phyloP scores from a whole-genome alignment of 192 early-diverging fungal species.

The Rhizoclosmatium globosum region DNA sequence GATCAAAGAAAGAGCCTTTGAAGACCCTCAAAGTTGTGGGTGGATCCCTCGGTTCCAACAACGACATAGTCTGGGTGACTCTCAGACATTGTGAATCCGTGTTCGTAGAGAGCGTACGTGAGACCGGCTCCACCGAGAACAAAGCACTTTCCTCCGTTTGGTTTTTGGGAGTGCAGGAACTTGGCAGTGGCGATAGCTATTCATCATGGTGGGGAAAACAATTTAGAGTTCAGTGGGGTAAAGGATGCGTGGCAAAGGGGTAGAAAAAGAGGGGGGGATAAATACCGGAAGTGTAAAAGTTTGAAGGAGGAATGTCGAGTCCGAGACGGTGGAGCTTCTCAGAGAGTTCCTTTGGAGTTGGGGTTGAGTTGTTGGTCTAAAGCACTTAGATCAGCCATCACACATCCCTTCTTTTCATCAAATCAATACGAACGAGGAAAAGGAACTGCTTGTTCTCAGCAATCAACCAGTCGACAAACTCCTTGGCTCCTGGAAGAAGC shows the following conservation, averaged over 20 bases:
- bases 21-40: conserved; percentile 60
- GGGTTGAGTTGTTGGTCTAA: conserved; percentile 70
- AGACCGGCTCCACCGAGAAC: conserved; percentile 25
- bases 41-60: conserved; percentile 61
- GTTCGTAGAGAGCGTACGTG: conserved; percentile 65
- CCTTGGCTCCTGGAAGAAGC: conserved; percentile 63
- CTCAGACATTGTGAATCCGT: conserved; percentile 67
- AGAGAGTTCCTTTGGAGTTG: conserved; percentile 67
- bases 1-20: conserved; percentile 64
- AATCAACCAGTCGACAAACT: conserved; percentile 62
- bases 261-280: not conserved
- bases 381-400: not conserved
- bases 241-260: too few relatives aligned
- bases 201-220: not conserved
- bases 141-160: conserved; percentile 38
- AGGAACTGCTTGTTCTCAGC: conserved; percentile 63
- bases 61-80: conserved; percentile 68
- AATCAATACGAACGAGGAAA: conserved; percentile 48
- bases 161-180: conserved; percentile 62
- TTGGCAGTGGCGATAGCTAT: conserved; percentile 32
- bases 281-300: conserved; percentile 65
- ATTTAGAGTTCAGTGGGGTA: not conserved
- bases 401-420: not conserved
- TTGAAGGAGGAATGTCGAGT: conserved; percentile 54
- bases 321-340: conserved; percentile 61